Conservation (phyloP, 2,329 filamentous ascomycete genomes). For the Talaromyces amestolkiae region DNA sequence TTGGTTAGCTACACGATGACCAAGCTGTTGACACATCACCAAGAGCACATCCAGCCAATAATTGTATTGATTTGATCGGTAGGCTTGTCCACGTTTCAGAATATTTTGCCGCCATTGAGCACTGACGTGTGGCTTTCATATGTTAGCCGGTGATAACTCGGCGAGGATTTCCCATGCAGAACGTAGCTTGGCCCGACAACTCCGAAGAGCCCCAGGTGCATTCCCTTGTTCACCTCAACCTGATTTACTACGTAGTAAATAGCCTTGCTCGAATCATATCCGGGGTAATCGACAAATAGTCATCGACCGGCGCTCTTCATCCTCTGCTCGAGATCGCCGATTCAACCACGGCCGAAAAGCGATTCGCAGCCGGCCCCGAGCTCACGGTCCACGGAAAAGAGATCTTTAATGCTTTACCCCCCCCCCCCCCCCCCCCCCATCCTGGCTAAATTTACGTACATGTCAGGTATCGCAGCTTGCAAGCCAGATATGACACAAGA, state of each 20-base stretch:
- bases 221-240: not conserved
- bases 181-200: not conserved
- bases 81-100: not conserved
- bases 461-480: not conserved
- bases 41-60: not conserved
- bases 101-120: slow-evolving; percentile 1
- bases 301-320: not conserved
- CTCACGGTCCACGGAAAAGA: not conserved
- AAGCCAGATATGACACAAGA: not conserved
- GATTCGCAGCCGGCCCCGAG: slow-evolving; percentile 5
- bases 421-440: too few species aligned
- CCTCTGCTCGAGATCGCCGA: not conserved
- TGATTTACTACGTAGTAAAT: not conserved
- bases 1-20: not conserved
- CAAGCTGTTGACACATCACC: not conserved
- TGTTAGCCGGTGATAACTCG: slow-evolving; percentile 4
- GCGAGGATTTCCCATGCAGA: not conserved
- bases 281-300: slow-evolving; percentile 1
- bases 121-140: too few species aligned
- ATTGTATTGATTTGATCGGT: not conserved
- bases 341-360: not conserved
- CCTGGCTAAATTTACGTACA: not conserved
- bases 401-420: not conserved
- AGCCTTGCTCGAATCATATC: not conserved
- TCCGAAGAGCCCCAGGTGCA: not conserved